Base-by-base conservation (phyloP, 805 yeast species). In the Dipodascus geniculatus region DNA sequence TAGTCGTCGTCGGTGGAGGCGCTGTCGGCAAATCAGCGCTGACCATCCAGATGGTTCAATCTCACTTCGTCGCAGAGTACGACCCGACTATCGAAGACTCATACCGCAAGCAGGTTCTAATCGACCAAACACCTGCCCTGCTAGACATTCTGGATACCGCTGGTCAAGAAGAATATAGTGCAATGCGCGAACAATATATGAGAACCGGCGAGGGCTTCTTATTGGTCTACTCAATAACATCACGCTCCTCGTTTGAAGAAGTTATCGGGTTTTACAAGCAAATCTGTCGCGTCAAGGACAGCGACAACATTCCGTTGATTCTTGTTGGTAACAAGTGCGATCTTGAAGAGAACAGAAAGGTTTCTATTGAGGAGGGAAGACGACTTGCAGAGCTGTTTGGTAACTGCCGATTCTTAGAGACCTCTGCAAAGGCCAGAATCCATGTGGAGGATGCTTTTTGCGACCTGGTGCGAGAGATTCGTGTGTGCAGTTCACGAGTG, bases 1-100 rank as follows among this genome's bases (percentile, higher is more conserved):
- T 93, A 56, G 99, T 93, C 2, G 97, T 91, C 48, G 96, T 91
- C 54, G 99, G 98, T 54, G 97, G 97, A 42, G 98, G 98, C 66
- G 97, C 96, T 71, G 99, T 93, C 54, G 99, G 99, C 71, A 93
- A 93, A 69, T 85, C 95, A 22, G 98, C 99, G 3, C 74, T 93
- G 58, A 93, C 99, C 23, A 93, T 93, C 59, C 96, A 93, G 69
- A 77, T 93, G 64, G 89, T 93, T 53, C 98, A 91, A 68, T 81
- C 89, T 35, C 96, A 90, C 64, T 93, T 93, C 65, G 96, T 91
- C 31, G 96, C 90, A 68, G 99, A 93, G 68, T 93, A 93, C 65
- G 99, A 93, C 71, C 99, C 99, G 8, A 93, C 99, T 9, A 93
- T 93, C 65, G 99, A 93, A 71, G 76, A 72, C 60, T 71, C 74